Base-by-base conservation (phyloP, 352 stramenopile species). In the Phytophthora pinifolia region DNA sequence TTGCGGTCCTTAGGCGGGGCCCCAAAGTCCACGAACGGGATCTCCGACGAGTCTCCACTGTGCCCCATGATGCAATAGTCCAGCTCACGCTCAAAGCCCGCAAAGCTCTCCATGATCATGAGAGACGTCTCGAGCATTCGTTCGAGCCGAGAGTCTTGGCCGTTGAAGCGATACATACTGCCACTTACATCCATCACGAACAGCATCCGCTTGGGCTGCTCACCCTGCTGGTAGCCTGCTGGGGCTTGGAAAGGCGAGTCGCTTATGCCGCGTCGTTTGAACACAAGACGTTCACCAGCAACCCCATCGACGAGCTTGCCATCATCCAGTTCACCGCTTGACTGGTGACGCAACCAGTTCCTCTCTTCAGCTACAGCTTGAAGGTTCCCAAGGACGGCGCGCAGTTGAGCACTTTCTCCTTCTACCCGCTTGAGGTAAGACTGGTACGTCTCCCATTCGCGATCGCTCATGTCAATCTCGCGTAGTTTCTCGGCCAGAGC, bases 41-140 rank as follows among this genome's bases (percentile, higher is more conserved):
- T 97, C 27, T 81, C 74, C 6, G 87, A 63, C 31, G 80, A 87
- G 46, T 96, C 84, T 2, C 94, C 94, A 54, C 79, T 97, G 72
- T 98, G 95, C 8, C 93, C 95, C 50, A 97, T 80, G 66, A 98
- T 97, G 22, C 72, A 74, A 56, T 97, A 96, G 49, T 97, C 82
- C 31, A 98, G 95, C 55, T 94, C 79, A 42, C 76, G 69, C 46
- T 98, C 89, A 36, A 94, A 87, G 39, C 88, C 91, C 1, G 88
- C 78, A 55, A 98, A 90, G 47, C 76, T 88, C 70, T 98, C 94
- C 94, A 99, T 98, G 52, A 99, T 89, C 87, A 99, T 96, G 29
- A 97, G 66, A 14, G 92, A 86, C 8, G 94, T 96, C 73, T 98
- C 95, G 5, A 98, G 70, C 37, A 96, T 86, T 35, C 94, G 87